Evolutionary conservation across 2,329 filamentous ascomycete species (phyloP), one percentile per base, ranked within the genome.

Genomic region (Hirsutella thompsonii): DNA sequence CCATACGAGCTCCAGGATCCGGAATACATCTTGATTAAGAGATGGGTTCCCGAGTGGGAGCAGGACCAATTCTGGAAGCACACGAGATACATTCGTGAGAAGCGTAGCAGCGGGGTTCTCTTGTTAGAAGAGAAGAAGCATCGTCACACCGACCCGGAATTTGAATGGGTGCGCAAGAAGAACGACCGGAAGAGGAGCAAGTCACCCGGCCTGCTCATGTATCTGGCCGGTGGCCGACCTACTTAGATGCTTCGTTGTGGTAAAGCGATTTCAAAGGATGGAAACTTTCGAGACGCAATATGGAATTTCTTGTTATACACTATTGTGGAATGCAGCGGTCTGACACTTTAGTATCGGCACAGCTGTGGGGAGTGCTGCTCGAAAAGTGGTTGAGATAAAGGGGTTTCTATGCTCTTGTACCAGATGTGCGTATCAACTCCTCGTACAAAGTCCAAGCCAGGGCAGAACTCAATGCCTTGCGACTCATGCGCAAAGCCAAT

Each of bases 371-470:
- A n/a, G n/a, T n/a, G n/a, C n/a, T n/a, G n/a, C n/a, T n/a, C n/a
- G n/a, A n/a, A 8, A 16, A 34, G 3, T 34, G 8, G n/a, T 5
- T 34, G 14, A 5, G 5, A 9, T 3, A 34, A 34, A 18, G 16
- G 16, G 14, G 9, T 19, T 18, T 34, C 32, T 26, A 34, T 18
- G n/a, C n/a, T 16, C 3, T n/a, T 16, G 21, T 19, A 18, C 26
- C 38, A 14, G 49, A 54, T 51, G 83, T 72, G 45, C 89, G 69
- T 47, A 96, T 82, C 52, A 95, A 62, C 60, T 95, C 90, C 64
- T 98, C 92, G 56, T 98, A 98, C 33, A 95, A 71, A 9, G 90
- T 96, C 92, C 92, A 98, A 8, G 90, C 90, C 50, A 96, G 69
- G n/a, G 92, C 92, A 40, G 83, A 90, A 60, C 89, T 95, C 36